These are phyloP conservation scores for Mycena crocata DNA, from an alignment of 768 basidiomycete species.

Conservation along the genomic window DNA sequence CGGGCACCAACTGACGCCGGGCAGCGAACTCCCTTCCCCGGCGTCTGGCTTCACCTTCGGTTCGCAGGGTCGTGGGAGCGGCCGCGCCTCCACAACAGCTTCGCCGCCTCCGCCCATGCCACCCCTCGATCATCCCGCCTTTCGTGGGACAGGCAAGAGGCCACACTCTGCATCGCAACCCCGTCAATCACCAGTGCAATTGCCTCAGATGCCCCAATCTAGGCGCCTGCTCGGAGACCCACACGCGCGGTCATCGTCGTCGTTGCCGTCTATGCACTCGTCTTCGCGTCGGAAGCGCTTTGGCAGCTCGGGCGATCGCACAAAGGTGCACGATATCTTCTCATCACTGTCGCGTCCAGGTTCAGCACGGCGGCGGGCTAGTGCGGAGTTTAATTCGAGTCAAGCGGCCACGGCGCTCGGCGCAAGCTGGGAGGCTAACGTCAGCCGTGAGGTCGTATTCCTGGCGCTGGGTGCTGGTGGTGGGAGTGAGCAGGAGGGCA, in stretches of 20 bases:
- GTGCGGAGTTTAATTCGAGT: conserved; percentile 3
- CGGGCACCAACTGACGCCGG: conserved; percentile 12
- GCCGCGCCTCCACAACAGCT: neutral
- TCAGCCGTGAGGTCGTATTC: conserved; percentile 12
- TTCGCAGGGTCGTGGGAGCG: conserved; percentile 13
- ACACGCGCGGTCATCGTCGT: conserved; percentile 22
- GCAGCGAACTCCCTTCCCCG: conserved; percentile 23
- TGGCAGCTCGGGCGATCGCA: conserved; percentile 5
- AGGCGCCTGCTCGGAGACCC: neutral
- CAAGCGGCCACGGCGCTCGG: no score
- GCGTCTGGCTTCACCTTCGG: conserved; percentile 31
- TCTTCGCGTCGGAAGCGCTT: conserved; percentile 20
- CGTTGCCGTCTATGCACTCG: conserved; percentile 30
- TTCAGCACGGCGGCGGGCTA: conserved; percentile 11
- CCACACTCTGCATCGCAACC: conserved; percentile 11
- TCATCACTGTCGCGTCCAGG: conserved; percentile 11
- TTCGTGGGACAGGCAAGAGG: neutral
- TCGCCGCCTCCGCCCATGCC: conserved; percentile 30
- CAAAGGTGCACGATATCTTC: conserved; percentile 31
- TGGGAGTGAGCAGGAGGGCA: conserved; percentile 1
- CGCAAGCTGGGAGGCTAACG: neutral
- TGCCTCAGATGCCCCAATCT: neutral
- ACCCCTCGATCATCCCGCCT: conserved; percentile 24
- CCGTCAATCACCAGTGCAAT: conserved; percentile 1
- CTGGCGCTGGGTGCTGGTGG: conserved; percentile 9